Evolutionary conservation across 495 filamentous ascomycete species (phyloP).

Genomic region (Lichenothelia convexa): DNA sequence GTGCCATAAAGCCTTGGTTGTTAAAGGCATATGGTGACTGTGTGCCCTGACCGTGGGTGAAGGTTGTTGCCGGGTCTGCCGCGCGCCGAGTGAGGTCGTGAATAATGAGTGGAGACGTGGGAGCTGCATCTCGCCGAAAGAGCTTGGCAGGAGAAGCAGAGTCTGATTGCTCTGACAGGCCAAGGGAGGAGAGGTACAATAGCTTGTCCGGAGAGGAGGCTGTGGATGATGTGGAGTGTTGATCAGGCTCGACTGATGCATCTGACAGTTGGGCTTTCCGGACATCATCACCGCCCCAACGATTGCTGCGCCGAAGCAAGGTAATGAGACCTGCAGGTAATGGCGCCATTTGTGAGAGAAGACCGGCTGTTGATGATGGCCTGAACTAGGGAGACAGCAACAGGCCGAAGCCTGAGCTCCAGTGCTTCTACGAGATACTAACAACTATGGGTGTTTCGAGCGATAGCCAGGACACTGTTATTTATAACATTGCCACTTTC

Average conservation of each 20-base stretch:
- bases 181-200: constrained; percentile 1
- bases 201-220: too few relatives aligned
- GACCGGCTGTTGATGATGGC: too few relatives aligned
- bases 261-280: constrained; percentile 3
- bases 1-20: constrained; percentile 61
- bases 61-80: constrained; percentile 5
- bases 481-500: too few relatives aligned
- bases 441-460: too few relatives aligned
- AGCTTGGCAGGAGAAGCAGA: background rate
- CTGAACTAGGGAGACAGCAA: too few relatives aligned
- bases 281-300: background rate
- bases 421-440: too few relatives aligned
- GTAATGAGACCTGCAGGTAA: constrained; percentile 7
- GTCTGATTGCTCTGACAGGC: background rate
- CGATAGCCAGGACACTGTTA: too few relatives aligned
- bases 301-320: constrained; percentile 6
- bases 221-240: background rate
- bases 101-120: constrained; percentile 1
- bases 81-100: constrained; percentile 3
- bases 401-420: too few relatives aligned
- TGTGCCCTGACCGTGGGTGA: constrained; percentile 30
- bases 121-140: background rate
- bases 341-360: constrained; percentile 6
- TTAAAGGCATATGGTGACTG: constrained; percentile 53
- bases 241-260: constrained; percentile 9